Evolutionary conservation across 2,329 filamentous ascomycete species (phyloP).

Genomic region (Stagonosporopsis vannaccii): DNA sequence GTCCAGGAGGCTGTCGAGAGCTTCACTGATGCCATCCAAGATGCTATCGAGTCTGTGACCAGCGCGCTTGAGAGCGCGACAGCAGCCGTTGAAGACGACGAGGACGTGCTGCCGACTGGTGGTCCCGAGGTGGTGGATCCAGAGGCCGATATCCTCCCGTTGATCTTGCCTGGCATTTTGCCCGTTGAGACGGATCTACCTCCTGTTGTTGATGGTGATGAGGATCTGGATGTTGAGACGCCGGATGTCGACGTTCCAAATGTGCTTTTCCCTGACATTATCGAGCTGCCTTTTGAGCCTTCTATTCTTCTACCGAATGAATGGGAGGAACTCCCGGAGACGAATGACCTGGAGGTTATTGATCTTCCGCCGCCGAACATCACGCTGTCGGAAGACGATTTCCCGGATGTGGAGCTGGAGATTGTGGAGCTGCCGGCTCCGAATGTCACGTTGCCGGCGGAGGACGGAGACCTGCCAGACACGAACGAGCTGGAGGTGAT

Average conservation of each 20-base stretch:
- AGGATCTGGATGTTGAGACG: background rate
- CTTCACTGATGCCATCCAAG: constrained; percentile 4
- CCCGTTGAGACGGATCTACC: constrained; percentile 11
- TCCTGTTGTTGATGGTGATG: background rate
- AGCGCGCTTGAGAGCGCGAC: constrained; percentile 3
- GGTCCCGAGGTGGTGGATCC: background rate
- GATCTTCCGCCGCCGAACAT: background rate
- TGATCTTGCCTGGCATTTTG: constrained; percentile 5
- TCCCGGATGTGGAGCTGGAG: background rate
- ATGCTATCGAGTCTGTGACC: background rate
- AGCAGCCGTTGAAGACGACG: background rate
- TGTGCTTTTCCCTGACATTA: background rate
- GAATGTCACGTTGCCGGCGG: background rate
- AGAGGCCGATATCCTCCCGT: constrained; percentile 2
- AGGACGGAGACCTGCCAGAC: background rate
- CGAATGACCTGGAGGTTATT: constrained; percentile 5
- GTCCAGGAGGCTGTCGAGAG: constrained; percentile 1
- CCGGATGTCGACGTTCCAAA: background rate
- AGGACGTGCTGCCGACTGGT: background rate
- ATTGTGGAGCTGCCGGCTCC: background rate
- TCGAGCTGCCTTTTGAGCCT: background rate
- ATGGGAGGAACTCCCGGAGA: background rate
- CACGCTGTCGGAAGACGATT: background rate
- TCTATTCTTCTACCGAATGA: background rate
- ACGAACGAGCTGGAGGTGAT: constrained; percentile 11